Base-by-base conservation (phyloP, 2,329 filamentous ascomycete genomes). In the Myriosclerotinia duriaeana region DNA sequence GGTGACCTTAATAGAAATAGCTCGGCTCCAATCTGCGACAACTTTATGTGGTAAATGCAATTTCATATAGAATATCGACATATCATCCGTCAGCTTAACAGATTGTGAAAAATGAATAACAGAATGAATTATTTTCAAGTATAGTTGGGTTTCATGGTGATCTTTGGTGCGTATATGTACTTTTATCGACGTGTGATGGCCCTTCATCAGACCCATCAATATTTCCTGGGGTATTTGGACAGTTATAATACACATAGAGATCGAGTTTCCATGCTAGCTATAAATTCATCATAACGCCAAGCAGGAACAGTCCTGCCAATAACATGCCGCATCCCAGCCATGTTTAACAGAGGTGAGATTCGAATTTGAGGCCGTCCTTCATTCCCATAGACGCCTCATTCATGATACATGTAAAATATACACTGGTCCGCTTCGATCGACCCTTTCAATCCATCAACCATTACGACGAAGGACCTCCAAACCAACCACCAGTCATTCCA, bases 401-500 rank as follows among this genome's bases (percentile, higher is more conserved):
- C 56, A 60, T 48, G 30, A 50, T 60, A 50, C 58, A 60, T 26
- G n/a, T 17, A 50, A 38, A 50, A 50, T 60, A 60, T 60, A 60
- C 58, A 60, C 14, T 60, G 20, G 34, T 50, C 44, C 44, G 8
- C 34, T 60, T 34, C 30, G 30, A 34, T 34, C 15, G 46, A 38
- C 34, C 14, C 20, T 14, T 38, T 12, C n/a, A 38, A 50, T 48
- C n/a, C 44, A 60, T 50, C 58, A 50, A 48, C 30, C 44, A 50
- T 60, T 60, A 60, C 44, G 54, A 58, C 38, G 58, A 60, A 60
- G 58, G 36, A 38, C 68, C 69, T 30, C 74, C 73, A 72, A 86
- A 85, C 81, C 81, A 85, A 64, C 86, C 82, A 48, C 60, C 60
- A 26, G 84, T 83, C 74, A 95, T 88, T 38, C 89, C 89, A 67